Conservation (phyloP, 352 stramenopile species). For the Globisporangium mamillatum region DNA sequence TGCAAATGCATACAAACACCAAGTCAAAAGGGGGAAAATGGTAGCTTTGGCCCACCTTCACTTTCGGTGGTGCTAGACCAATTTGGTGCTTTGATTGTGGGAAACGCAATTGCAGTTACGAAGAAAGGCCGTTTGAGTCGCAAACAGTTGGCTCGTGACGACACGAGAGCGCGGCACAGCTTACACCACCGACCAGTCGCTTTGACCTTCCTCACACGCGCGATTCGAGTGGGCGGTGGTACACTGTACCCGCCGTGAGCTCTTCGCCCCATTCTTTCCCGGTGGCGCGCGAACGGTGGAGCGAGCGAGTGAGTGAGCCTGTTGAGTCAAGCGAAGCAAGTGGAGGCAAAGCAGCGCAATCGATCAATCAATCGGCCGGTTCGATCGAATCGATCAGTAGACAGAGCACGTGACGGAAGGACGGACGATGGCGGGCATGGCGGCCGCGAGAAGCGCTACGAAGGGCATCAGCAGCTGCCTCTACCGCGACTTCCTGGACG, state of each 20-base stretch:
- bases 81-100: not conserved
- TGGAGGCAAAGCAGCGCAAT: slow-evolving; percentile 12
- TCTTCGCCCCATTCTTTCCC: slow-evolving; percentile 1
- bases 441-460: slow-evolving; percentile 26
- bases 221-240: not conserved
- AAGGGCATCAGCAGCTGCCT: slow-evolving; percentile 59
- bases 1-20: no score
- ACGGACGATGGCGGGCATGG: slow-evolving; percentile 5
- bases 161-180: not conserved
- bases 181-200: not conserved
- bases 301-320: not conserved
- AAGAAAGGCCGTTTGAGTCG: not conserved
- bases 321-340: not conserved
- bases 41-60: no score
- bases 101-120: not conserved
- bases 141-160: not conserved
- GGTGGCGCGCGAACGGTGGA: not conserved
- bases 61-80: not conserved
- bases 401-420: not conserved
- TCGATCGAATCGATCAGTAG: not conserved
- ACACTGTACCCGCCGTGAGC: not conserved
- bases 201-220: not conserved
- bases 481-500: slow-evolving; percentile 66
- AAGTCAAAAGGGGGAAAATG: no score
- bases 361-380: not conserved